Conservation (phyloP, 306 rosid genomes). For the Urtica urens region DNA sequence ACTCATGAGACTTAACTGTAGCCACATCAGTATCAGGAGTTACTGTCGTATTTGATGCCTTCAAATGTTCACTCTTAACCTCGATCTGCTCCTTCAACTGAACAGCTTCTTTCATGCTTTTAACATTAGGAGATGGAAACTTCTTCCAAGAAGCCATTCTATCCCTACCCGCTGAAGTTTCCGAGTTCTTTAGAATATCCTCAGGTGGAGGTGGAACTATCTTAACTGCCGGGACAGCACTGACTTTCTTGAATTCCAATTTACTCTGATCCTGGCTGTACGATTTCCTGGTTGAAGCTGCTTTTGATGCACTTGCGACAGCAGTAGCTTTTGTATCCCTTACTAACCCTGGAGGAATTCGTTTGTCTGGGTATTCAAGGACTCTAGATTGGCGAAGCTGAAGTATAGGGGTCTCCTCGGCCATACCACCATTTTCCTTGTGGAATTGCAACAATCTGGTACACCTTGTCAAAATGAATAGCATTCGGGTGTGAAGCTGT, state of each 20-base stretch:
- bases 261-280: constrained; percentile 83
- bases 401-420: constrained; percentile 76
- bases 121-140: constrained; percentile 53
- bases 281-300: constrained; percentile 57
- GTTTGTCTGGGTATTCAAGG: constrained; percentile 56
- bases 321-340: constrained; percentile 49
- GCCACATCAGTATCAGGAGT: constrained; percentile 41
- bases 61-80: constrained; percentile 42
- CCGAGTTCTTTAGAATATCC: constrained; percentile 38
- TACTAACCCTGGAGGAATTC: constrained; percentile 46
- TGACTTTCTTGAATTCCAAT: constrained; percentile 56
- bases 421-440: constrained; percentile 84
- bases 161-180: constrained; percentile 50
- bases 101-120: constrained; percentile 42
- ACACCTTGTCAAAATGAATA: constrained; percentile 95
- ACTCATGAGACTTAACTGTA: constrained; percentile 55
- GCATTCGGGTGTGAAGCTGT: constrained; percentile 93
- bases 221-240: constrained; percentile 27
- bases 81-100: constrained; percentile 51
- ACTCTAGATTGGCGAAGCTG: constrained; percentile 74
- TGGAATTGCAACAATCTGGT: constrained; percentile 91
- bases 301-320: constrained; percentile 44
- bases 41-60: constrained; percentile 29
- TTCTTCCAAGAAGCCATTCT: constrained; percentile 90
- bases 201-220: constrained; percentile 24